Percentiles rank a stretch among this genome's conserved stretches.
phyloP scores from a whole-genome alignment of 73 alveolate genomes.

The Blepharisma japonicum region DNA sequence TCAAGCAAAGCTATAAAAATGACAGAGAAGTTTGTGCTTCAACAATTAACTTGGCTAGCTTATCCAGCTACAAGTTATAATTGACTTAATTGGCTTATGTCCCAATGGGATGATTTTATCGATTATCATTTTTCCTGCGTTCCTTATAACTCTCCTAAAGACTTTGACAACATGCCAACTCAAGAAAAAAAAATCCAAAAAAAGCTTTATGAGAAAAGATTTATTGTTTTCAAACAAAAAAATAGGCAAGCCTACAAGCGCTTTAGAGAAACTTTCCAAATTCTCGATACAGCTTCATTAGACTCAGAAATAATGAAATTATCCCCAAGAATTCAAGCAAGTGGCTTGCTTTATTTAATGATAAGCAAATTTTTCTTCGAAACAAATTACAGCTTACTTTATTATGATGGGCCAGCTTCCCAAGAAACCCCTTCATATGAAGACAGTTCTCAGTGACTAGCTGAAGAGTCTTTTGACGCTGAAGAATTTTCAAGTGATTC shows the following conservation, averaged over 20 bases:
- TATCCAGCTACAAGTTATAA: constrained; percentile 46
- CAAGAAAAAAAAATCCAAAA: neutral
- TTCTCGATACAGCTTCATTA: neutral
- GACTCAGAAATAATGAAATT: neutral
- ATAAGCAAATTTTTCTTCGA: constrained; percentile 11
- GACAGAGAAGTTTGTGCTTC: constrained; percentile 35
- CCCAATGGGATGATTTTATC: constrained; percentile 44
- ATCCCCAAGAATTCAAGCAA: neutral
- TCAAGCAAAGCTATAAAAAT: constrained; percentile 39
- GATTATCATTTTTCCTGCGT: constrained; percentile 19
- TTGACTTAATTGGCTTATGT: constrained; percentile 44
- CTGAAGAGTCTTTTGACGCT: no score
- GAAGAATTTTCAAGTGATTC: neutral
- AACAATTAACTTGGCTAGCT: constrained; percentile 30
- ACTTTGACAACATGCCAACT: neutral
- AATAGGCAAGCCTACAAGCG: constrained; percentile 13
- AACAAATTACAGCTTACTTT: constrained; percentile 4
- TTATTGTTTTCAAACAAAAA: constrained; percentile 19
- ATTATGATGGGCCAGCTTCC: constrained; percentile 4
- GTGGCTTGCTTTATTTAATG: constrained; percentile 18
- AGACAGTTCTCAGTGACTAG: no score
- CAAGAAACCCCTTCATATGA: neutral
- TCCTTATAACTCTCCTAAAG: neutral
- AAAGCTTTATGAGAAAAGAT: neutral
- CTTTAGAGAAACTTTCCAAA: constrained; percentile 18